Conservation (phyloP, 2,329 filamentous ascomycete species). For the Aspergillus ustus region DNA sequence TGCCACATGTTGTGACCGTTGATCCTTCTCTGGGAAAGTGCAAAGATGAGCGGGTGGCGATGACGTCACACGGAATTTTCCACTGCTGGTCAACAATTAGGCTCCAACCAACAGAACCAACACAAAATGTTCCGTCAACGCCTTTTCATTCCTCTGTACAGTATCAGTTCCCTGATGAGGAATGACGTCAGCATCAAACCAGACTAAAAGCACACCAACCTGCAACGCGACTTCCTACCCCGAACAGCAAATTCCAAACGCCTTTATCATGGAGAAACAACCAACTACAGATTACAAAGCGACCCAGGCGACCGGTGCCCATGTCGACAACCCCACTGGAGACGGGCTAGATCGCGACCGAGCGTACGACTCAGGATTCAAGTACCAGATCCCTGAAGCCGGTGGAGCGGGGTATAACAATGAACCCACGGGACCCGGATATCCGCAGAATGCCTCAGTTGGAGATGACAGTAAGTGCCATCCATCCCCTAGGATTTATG, state of each 20-base stretch:
- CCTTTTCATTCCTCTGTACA: background rate
- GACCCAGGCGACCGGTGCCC: background rate
- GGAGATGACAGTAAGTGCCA: conserved; percentile 4
- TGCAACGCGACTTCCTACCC: background rate
- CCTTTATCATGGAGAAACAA: background rate
- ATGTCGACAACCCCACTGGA: background rate
- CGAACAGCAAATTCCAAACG: background rate
- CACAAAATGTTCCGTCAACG: background rate
- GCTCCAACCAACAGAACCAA: background rate
- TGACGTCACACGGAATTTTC: background rate
- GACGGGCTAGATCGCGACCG: background rate
- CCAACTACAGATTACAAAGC: background rate
- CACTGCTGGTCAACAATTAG: background rate
- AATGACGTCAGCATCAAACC: background rate
- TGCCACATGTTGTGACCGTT: no score
- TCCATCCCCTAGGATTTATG: background rate
- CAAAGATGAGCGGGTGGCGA: background rate
- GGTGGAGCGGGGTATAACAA: background rate
- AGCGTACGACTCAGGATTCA: conserved; percentile 5
- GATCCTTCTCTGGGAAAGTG: no score
- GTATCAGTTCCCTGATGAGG: background rate
- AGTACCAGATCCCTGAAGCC: conserved; percentile 6
- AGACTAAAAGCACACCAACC: background rate
- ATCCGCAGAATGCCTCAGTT: background rate
- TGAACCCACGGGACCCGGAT: background rate